Conservation (phyloP, 495 filamentous ascomycete genomes). For the Penicillium arizonense region DNA sequence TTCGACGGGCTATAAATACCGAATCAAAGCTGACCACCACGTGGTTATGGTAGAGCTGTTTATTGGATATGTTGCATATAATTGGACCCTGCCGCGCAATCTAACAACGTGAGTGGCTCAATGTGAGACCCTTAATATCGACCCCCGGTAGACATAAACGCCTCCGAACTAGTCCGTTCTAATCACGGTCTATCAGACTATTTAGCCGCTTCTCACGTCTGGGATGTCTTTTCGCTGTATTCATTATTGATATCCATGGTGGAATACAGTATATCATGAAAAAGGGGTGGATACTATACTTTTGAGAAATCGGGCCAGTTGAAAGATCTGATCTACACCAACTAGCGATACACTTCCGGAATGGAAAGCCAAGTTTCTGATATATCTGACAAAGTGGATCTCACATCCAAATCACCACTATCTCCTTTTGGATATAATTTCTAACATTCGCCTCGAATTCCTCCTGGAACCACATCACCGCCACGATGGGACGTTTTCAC, state of each 20-base stretch:
- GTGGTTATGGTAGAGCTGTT: too few relatives aligned
- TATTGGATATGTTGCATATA: background rate
- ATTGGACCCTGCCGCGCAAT: constrained; percentile 1
- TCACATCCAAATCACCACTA: background rate
- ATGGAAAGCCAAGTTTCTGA: too few relatives aligned
- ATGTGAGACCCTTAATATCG: constrained; percentile 3
- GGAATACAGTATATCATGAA: too few relatives aligned
- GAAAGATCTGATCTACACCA: too few relatives aligned
- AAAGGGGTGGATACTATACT: too few relatives aligned
- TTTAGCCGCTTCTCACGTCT: too few relatives aligned
- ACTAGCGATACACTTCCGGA: too few relatives aligned
- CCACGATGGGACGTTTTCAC: background rate
- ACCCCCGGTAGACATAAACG: background rate
- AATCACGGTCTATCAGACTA: background rate
- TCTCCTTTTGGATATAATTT: background rate
- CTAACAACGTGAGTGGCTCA: background rate
- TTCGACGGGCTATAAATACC: too few relatives aligned
- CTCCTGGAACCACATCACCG: background rate
- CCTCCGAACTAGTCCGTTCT: background rate
- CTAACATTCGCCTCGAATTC: background rate
- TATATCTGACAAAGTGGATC: background rate
- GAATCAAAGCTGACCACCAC: too few relatives aligned
- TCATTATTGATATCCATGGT: too few relatives aligned
- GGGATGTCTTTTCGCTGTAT: too few relatives aligned
- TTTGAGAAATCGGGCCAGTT: too few relatives aligned